Base-by-base conservation (phyloP, 192 early-diverging fungal genomes). In the Hyaloraphidium curvatum region DNA sequence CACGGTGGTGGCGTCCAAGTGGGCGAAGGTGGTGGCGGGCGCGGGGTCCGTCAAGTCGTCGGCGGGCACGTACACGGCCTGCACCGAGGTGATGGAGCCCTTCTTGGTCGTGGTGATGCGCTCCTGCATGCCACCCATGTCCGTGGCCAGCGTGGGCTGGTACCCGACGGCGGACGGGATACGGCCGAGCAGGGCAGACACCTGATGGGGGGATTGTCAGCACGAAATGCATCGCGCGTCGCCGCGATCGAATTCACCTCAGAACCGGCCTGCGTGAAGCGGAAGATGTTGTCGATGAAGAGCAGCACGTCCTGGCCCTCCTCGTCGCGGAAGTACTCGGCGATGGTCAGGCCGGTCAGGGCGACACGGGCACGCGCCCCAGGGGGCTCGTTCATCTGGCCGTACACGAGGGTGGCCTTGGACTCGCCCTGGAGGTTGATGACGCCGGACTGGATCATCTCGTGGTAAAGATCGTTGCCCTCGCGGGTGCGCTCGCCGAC, bases 271-370 rank as follows among this genome's bases (percentile, higher is more conserved):
- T 97, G 92, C 40, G 90, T 97, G 83, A 97, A 97, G 68, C 92
- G 80, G 89, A 97, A 97, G 85, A 97, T 93, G 83, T 97, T 97
- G 84, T 97, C 92, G 69, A 97, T 86, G 79, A 97, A 97, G 62
- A 97, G 83, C 60, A 97, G 78, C 80, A 97, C 92, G 67, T 97
- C 92, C 78, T 97, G 90, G 62, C 90, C 90, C 71, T 97, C 92
- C 66, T 87, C 82, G 75, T 97, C 92, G 86, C 92, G 90, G 89
- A 97, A 97, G 77, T 97, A 93, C 74, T 97, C 92, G 63, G 92
- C 92, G 63, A 97, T 86, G 64, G 92, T 97, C 65, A 97, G 74
- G 56, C 91, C 91, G 52, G 91, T 94, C 62, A 94, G 73, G 54
- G 91, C 91, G 39, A 95, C 91, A 86, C 91, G 88, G 56, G 91